A percentile compares a stretch with the other conserved stretches of the same genome.
Conservation (phyloP, 2,329 filamentous ascomycete species). For the Pseudovirgaria hyperparasitica region DNA sequence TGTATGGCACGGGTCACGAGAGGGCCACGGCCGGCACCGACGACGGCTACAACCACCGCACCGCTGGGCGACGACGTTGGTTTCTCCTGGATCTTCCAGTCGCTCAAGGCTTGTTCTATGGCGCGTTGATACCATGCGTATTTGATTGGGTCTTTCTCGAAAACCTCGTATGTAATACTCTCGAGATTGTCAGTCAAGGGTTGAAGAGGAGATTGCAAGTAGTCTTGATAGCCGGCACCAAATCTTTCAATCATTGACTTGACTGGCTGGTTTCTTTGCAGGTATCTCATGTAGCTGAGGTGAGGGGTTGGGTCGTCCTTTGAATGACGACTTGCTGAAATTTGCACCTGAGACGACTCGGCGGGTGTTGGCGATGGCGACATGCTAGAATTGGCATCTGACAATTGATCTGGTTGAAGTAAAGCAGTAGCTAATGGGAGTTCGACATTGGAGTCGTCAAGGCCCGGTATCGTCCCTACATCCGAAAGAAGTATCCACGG, state of each 20-base stretch:
- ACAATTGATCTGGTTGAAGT: slow-evolving; percentile 31
- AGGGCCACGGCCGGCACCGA: slow-evolving; percentile 83
- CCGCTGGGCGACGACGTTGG: slow-evolving; percentile 60
- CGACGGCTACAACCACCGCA: slow-evolving; percentile 75
- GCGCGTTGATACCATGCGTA: slow-evolving; percentile 92
- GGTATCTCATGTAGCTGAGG: slow-evolving; percentile 68
- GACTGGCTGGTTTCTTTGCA: slow-evolving; percentile 70
- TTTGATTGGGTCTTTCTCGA: slow-evolving; percentile 96
- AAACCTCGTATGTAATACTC: slow-evolving; percentile 95
- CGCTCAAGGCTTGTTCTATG: slow-evolving; percentile 63
- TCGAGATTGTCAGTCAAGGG: slow-evolving; percentile 93
- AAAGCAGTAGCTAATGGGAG: slow-evolving; percentile 23
- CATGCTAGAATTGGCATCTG: slow-evolving; percentile 16
- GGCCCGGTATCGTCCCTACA: slow-evolving; percentile 41
- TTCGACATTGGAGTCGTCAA: slow-evolving; percentile 26
- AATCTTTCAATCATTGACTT: slow-evolving; percentile 51
- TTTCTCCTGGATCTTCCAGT: slow-evolving; percentile 63
- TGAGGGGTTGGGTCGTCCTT: slow-evolving; percentile 47
- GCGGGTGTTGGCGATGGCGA: slow-evolving; percentile 47
- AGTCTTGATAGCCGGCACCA: slow-evolving; percentile 73
- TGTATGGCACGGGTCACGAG: slow-evolving; percentile 76
- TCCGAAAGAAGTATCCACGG: slow-evolving; percentile 51
- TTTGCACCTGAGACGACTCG: slow-evolving; percentile 43
- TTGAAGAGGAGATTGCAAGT: slow-evolving; percentile 87
- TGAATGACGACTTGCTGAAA: slow-evolving; percentile 28